Base-by-base conservation (phyloP, 306 rosid genomes). In the Elaeagnus macrophylla region DNA sequence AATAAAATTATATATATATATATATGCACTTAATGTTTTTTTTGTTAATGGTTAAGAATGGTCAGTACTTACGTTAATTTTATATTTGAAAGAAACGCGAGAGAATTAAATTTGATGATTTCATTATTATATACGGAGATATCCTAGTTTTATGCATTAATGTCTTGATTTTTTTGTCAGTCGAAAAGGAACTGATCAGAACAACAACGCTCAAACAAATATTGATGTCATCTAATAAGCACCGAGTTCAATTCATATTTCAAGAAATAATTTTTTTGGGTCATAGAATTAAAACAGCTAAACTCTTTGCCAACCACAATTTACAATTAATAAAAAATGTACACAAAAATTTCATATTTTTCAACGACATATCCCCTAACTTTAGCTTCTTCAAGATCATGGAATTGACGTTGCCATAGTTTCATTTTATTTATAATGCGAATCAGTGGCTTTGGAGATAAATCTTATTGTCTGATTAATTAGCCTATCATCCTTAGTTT, bases 321-420 rank as follows among this genome's bases (percentile, higher is more conserved):
- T 47, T 14, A 6, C 54, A 39, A 35, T 40, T 53, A 11, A 42
- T 44, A 8, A 35, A 52, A 41, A 45, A 45, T 12, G n/a, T 14
- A 45, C n/a, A 6, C 6, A 16, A 13, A 9, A 54, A 9, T 48
- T 9, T 39, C 43, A 66, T 6, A 70, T 64, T 51, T 62, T 57
- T 72, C 67, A 66, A 64, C 40, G 52, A 52, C 60, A 56, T 12
- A 36, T 62, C 75, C 84, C 84, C 17, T 52, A 66, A 53, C 62
- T 59, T 74, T 8, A 12, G 85, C 79, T 5, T 2, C 79, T 79
- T 82, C 73, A 53, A 37, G 16, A 64, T 14, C 38, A 48, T 45
- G 75, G 70, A 46, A 60, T 77, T 77, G 73, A 68, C 66, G 53
- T 53, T n/a, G 19, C 39, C 10, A 6, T 36, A 32, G 6, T 44